Percentiles rank a stretch among this genome's conserved stretches.
phyloP scores from a whole-genome alignment of 2,329 filamentous ascomycete species.

The Claviceps sp. region DNA sequence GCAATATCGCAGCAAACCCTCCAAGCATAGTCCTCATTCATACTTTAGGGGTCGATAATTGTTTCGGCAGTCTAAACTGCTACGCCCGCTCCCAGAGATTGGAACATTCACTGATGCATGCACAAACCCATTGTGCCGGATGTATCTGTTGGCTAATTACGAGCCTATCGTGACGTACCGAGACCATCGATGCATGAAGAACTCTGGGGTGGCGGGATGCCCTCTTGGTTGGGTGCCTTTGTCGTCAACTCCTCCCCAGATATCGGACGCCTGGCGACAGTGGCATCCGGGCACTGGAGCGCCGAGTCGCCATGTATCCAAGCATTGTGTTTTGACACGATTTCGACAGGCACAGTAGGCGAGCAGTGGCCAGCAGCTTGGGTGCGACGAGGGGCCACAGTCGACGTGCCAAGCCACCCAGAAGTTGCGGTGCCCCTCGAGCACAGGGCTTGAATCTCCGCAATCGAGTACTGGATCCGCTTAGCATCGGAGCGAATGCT shows the following conservation, averaged over 20 bases:
- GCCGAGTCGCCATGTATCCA: conserved; percentile 1
- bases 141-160: background rate
- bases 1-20: background rate
- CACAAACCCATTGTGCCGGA: background rate
- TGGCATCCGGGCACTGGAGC: background rate
- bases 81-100: background rate
- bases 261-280: background rate
- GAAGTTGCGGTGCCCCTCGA: background rate
- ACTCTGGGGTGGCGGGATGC: background rate
- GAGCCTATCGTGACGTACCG: conserved; percentile 9
- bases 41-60: too few relatives aligned
- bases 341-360: background rate
- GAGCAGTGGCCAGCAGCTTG: background rate
- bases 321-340: conserved; percentile 1
- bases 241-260: background rate
- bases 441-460: conserved; percentile 1
- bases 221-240: background rate
- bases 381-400: background rate
- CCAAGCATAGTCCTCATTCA: background rate
- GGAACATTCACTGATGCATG: background rate
- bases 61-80: background rate
- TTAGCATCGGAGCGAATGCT: background rate
- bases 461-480: conserved; percentile 1
- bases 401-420: background rate
- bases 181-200: conserved; percentile 3